Evolutionary conservation across 257 asterid genomes (phyloP).

Genomic region (Hygrophila difformis): DNA sequence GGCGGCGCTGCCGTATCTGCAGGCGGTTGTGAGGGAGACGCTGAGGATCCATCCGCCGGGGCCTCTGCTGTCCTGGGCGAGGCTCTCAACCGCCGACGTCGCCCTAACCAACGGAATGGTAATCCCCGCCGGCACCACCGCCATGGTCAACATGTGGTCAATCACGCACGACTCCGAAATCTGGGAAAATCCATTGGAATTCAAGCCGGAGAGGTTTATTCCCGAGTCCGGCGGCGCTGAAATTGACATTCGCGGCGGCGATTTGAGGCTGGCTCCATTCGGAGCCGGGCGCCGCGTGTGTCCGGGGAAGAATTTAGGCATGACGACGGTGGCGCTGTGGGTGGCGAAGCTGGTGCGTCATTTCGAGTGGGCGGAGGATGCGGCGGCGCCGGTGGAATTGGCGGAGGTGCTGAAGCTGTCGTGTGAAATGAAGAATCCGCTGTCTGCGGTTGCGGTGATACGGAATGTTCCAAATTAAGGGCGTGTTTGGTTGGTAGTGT

Average conservation of each 20-base stretch:
- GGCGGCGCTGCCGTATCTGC: constrained; percentile 37
- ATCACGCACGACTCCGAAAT: constrained; percentile 32
- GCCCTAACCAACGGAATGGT: constrained; percentile 46
- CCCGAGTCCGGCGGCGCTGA: constrained; percentile 25
- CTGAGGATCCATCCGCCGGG: constrained; percentile 48
- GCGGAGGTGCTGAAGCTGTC: constrained; percentile 41
- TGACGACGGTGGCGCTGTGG: constrained; percentile 42
- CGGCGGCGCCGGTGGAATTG: constrained; percentile 26
- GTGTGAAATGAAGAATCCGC: constrained; percentile 44
- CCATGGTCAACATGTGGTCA: constrained; percentile 60
- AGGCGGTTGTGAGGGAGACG: constrained; percentile 42
- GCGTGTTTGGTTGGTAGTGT: neutral
- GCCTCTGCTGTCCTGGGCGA: constrained; percentile 49
- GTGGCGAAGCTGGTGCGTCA: constrained; percentile 33
- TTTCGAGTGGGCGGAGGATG: constrained; percentile 29
- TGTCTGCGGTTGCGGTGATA: constrained; percentile 22
- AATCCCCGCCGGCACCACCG: constrained; percentile 38
- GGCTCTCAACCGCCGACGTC: constrained; percentile 39
- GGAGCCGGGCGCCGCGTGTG: constrained; percentile 52
- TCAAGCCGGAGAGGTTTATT: constrained; percentile 37
- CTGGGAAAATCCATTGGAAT: constrained; percentile 29
- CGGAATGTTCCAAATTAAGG: constrained; percentile 23
- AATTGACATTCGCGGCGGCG: constrained; percentile 39
- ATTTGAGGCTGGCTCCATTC: constrained; percentile 44
- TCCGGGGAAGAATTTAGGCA: constrained; percentile 45